Evolutionary conservation across 2,329 filamentous ascomycete species (phyloP).

Genomic region (Trichoderma atrobrunneum): DNA sequence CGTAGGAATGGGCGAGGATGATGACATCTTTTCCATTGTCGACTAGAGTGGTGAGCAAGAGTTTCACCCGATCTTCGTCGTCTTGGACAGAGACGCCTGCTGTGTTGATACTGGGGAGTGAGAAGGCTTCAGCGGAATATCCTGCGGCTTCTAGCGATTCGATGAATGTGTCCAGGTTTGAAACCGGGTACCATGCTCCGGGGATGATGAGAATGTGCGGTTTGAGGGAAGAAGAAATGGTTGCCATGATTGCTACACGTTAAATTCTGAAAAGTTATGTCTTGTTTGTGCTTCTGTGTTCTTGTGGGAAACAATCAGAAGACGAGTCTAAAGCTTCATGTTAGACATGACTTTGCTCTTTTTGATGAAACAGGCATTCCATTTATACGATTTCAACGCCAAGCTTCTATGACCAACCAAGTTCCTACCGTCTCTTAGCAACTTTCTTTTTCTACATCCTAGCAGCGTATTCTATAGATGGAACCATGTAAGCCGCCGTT

Average conservation of each 20-base stretch:
- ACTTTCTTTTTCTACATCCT: not conserved
- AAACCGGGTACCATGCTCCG: not conserved
- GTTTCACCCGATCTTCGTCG: not conserved
- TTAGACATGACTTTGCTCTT: not conserved
- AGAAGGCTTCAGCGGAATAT: not conserved
- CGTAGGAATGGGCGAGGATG: not conserved
- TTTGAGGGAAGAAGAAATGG: not conserved
- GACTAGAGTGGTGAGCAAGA: not conserved
- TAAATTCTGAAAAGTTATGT: not conserved
- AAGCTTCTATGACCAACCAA: not conserved
- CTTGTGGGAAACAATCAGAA: not conserved
- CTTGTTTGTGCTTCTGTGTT: accelerated
- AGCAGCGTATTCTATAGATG: not conserved
- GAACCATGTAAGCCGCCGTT: not conserved
- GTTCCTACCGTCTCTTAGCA: not conserved
- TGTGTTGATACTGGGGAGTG: not conserved
- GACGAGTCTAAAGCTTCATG: not conserved
- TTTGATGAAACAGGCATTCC: not conserved
- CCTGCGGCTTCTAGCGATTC: not conserved
- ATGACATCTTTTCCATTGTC: not conserved
- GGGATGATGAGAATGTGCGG: not conserved
- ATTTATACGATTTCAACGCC: not conserved
- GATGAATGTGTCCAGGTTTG: not conserved
- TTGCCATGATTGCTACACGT: not conserved
- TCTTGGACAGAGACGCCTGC: not conserved